phyloP scores from a whole-genome alignment of 1,284 basidiomycete species.

The Pascua sp. region DNA sequence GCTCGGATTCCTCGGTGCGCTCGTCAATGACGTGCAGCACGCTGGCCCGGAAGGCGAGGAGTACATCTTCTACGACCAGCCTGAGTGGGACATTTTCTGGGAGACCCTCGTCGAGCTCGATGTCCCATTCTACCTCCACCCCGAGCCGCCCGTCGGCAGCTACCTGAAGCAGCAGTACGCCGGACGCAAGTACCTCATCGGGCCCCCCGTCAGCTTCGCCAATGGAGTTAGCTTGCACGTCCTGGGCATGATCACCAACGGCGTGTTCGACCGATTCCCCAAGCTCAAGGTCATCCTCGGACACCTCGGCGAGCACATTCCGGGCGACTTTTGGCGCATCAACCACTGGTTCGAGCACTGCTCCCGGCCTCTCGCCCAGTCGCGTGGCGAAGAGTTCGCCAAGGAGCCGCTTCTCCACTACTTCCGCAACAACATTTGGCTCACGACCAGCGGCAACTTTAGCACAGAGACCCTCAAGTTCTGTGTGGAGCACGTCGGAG shows the following conservation, averaged over 20 bases:
- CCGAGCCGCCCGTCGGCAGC: slow-evolving; percentile 40
- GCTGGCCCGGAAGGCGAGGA: slow-evolving; percentile 23
- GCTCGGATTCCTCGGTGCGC: slow-evolving; percentile 29
- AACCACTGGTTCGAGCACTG: slow-evolving; percentile 44
- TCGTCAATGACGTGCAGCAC: slow-evolving; percentile 33
- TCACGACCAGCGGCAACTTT: slow-evolving; percentile 22
- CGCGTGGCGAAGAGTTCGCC: slow-evolving; percentile 28
- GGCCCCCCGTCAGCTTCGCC: slow-evolving; percentile 41
- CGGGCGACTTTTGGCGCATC: slow-evolving; percentile 43
- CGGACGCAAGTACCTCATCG: slow-evolving; percentile 39
- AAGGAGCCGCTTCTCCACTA: slow-evolving; percentile 25
- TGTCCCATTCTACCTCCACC: slow-evolving; percentile 45
- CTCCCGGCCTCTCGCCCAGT: slow-evolving; percentile 16
- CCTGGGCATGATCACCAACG: slow-evolving; percentile 44
- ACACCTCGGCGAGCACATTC: slow-evolving; percentile 45
- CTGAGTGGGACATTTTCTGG: slow-evolving; percentile 38
- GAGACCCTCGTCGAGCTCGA: slow-evolving; percentile 40
- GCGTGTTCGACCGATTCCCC: slow-evolving; percentile 45
- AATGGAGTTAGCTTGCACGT: slow-evolving; percentile 43
- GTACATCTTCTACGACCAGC: slow-evolving; percentile 32
- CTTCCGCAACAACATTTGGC: slow-evolving; percentile 24
- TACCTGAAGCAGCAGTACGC: slow-evolving; percentile 39
- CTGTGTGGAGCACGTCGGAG: slow-evolving; percentile 32
- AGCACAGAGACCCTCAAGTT: slow-evolving; percentile 25
- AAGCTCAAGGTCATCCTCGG: slow-evolving; percentile 48